phyloP scores from a whole-genome alignment of 1,139 yeast genomes.

The Candida sp. region DNA sequence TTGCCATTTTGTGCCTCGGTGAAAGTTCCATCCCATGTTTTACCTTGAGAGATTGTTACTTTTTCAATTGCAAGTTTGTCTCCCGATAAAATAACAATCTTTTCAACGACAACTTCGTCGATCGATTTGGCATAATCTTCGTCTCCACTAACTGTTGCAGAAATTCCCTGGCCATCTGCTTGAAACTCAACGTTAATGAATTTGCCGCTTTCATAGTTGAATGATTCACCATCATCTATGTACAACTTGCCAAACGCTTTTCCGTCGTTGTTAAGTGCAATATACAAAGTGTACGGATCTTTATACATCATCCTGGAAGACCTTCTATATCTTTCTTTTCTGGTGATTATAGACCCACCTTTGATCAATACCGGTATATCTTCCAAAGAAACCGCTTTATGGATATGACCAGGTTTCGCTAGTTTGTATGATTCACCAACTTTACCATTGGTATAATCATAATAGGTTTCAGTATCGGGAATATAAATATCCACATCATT shows the following conservation, averaged over 20 bases:
- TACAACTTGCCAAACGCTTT: conserved; percentile 57
- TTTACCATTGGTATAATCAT: conserved; percentile 47
- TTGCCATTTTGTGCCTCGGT: conserved; percentile 6
- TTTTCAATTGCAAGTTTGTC: conserved; percentile 7
- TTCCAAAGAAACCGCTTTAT: conserved; percentile 44
- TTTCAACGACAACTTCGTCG: conserved; percentile 46
- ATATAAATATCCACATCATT: conserved; percentile 45
- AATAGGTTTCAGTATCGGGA: conserved; percentile 65
- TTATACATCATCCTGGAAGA: conserved; percentile 70
- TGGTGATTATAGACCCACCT: conserved; percentile 74
- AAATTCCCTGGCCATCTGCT: conserved; percentile 10
- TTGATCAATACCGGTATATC: conserved; percentile 71
- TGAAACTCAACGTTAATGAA: conserved; percentile 39
- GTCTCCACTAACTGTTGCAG: conserved; percentile 2
- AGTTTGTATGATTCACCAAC: conserved; percentile 1
- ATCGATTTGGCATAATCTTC: conserved; percentile 11
- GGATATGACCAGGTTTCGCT: conserved; percentile 13
- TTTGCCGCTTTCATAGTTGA: conserved; percentile 45
- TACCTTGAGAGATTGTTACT: conserved; percentile 30
- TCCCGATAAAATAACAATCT: conserved; percentile 52
- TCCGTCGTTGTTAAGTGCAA: conserved; percentile 54
- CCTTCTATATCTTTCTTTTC: conserved; percentile 75
- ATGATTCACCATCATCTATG: conserved; percentile 83
- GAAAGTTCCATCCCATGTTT: conserved; percentile 30
- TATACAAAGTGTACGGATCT: conserved; percentile 81